Evolutionary conservation across 257 asterid genomes (phyloP), one percentile per base, ranked within the genome.

Genomic region (Eustoma russellianum): DNA sequence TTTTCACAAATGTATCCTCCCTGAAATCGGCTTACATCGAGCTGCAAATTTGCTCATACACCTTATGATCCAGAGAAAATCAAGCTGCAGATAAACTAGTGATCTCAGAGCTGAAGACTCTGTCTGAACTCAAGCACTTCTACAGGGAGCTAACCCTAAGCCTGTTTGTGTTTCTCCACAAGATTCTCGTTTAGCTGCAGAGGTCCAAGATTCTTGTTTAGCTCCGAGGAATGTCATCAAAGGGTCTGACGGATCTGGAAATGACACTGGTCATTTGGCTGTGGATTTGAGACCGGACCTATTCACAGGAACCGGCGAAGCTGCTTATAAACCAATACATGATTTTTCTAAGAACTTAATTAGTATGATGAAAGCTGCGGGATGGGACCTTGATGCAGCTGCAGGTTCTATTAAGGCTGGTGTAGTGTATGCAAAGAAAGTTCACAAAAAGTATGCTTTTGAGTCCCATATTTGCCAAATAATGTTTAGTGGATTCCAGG

Each of bases 281-380:
- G 47, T 69, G 48, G 95, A 82, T 41, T 73, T 92, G 55, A 75
- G 94, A 46, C 87, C 91, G 13, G 97, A 85, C 46, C 77, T 88
- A 52, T 83, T 92, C 64, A 83, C 65, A 58, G 64, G 82, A 43
- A 79, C 94, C 2, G 97, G 83, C 46, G 88, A 85, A 78, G 77
- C 78, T 72, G 87, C 97, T 65, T 92, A 74, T 52, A 71, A 66
- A 61, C 87, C 97, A 66, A 85, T 92, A 68, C 99, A 92, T 16
- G 97, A 88, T 65, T 92, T 92, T 56, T 92, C 99, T 54, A 92
- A 92, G 74, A 97, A 97, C 13, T 65, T 92, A 57, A 92, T 92
- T 76, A 92, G 85, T 72, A 85, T 92, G 99, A 88, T 92, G 99
- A 92, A 92, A 74, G 99, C 97, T 34, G 94, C 97, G 62, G 99